Evolutionary conservation across 1,284 basidiomycete genomes (phyloP), one percentile per base, ranked within the genome.

Genomic region (Sphagnurus paluster): DNA sequence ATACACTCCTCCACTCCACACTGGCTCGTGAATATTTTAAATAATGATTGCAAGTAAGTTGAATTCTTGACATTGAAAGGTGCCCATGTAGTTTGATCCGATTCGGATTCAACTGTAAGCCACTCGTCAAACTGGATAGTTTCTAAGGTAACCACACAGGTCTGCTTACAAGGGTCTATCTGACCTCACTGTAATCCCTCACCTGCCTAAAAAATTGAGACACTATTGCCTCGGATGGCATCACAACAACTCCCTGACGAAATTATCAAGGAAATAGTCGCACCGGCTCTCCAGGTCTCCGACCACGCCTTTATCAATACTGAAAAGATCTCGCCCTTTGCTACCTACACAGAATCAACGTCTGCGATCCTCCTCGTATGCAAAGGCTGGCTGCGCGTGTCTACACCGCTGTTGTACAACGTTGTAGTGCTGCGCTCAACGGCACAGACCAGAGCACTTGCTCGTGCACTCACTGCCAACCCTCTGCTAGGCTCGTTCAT

Each of bases 351-450:
- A 2, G 33, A 51, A 37, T 51, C 46, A 10, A 37, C 46, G 1
- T 56, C 52, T 5, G 48, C 43, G 20, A 35, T 59, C 9, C 45
- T 61, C 1, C 39, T 57, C 4, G 63, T 65, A 4, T 63, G 57
- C 49, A 62, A 57, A 41, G 45, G 52, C 13, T 60, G 58, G 57
- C 52, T 57, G 10, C 51, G 52, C 19, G 50, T 60, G 10, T 39
- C 56, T 2, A 62, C 58, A 5, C 58, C 63, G 2, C 54, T 64
- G 7, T 54, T 64, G 4, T 65, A 65, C 36, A 39, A 51, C 17
- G 55, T 58, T 2, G 59, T 65, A 4, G 49, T 64, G 17, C 38
- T 63, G 10, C 57, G 60, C 23, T 63, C 59, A 0, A 57, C 45
- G 32, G 53, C 56, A 8, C 62, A 65, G 45, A 54, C 55, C 2